Evolutionary conservation across 495 filamentous ascomycete species (phyloP).

Genomic region (Xylaria palmicola): DNA sequence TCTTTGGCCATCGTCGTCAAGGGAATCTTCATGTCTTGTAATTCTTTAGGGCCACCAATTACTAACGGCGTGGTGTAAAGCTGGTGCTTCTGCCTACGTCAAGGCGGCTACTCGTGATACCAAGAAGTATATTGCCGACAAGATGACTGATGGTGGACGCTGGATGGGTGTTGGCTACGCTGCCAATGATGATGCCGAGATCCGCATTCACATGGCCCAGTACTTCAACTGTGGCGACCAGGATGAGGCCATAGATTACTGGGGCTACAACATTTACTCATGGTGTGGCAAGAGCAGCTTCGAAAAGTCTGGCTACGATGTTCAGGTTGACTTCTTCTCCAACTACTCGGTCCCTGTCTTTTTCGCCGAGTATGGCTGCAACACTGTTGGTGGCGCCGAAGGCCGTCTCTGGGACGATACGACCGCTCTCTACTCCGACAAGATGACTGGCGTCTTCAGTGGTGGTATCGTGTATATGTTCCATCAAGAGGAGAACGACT

Average conservation of each 20-base stretch:
- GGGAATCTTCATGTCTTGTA: not conserved
- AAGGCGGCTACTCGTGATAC: slow-evolving; percentile 95
- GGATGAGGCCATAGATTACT: slow-evolving; percentile 78
- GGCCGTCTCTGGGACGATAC: slow-evolving; percentile 86
- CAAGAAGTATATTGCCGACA: slow-evolving; percentile 84
- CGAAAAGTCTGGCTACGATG: slow-evolving; percentile 69
- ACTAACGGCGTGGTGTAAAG: slow-evolving; percentile 5
- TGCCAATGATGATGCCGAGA: slow-evolving; percentile 82
- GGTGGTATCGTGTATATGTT: slow-evolving; percentile 98
- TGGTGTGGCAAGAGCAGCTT: slow-evolving; percentile 89
- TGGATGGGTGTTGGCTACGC: slow-evolving; percentile 91
- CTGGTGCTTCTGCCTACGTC: slow-evolving; percentile 82
- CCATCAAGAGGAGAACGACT: slow-evolving; percentile 88
- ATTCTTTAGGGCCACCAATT: too few species aligned
- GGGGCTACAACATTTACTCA: slow-evolving; percentile 98
- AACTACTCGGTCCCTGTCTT: slow-evolving; percentile 91
- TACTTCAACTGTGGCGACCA: slow-evolving; percentile 87
- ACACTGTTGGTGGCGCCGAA: slow-evolving; percentile 53
- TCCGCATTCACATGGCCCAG: slow-evolving; percentile 73
- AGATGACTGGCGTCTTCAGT: slow-evolving; percentile 85
- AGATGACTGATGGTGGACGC: slow-evolving; percentile 58
- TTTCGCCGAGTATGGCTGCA: slow-evolving; percentile 99
- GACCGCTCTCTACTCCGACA: slow-evolving; percentile 68
- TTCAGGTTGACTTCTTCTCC: slow-evolving; percentile 75
- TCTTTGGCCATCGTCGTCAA: not conserved